Base-by-base conservation (phyloP, 2,329 filamentous ascomycete genomes). In the Phialophora verrucosa region DNA sequence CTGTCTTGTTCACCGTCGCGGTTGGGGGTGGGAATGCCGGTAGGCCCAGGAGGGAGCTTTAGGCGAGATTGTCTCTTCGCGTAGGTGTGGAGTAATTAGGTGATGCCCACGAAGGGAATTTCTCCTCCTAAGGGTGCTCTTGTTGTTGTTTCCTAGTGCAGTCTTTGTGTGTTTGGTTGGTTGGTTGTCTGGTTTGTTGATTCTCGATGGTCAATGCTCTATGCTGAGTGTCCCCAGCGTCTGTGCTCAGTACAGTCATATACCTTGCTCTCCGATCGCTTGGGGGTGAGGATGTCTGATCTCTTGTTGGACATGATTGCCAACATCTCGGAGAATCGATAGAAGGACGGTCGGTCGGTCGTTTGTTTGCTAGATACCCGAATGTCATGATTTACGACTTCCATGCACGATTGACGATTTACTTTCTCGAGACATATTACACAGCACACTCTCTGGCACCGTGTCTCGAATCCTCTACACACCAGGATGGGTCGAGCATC, bases 1-100 rank as follows among this genome's bases (percentile, higher is more conserved):
- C 88, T 0, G 76, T 79, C 74, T 72, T 85, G 65, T 79, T 89
- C 71, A 87, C 83, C 0, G 81, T 90, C 58, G 82, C 81, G 2
- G 79, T 90, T 38, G 87, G 87, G 12, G 85, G 83, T 3, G 58
- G 53, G 57, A 65, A 69, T 59, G 67, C 64, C 49, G 59, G 31
- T 10, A 1, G 6, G 14, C 49, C 23, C 2, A 51, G 14, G 14
- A 51, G 10, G 10, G 49, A 51, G 23, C 49, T 51, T 17, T 51
- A 51, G 49, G 49, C 1, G 10, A 51, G 2, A 3, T 51, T 4
- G 1, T 51, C 49, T 27, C 8, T 12, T 29, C 17, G 17, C 23
- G 44, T n/a, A 17, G 44, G 17, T 20, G 20, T 35, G 32, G 10
- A 31, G 31, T 31, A 31, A 2, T 10, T 11, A 35, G 32, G 3